Evolutionary conservation across 129 eudicot genomes (phyloP).

Genomic region (Centaurea solstitialis): DNA sequence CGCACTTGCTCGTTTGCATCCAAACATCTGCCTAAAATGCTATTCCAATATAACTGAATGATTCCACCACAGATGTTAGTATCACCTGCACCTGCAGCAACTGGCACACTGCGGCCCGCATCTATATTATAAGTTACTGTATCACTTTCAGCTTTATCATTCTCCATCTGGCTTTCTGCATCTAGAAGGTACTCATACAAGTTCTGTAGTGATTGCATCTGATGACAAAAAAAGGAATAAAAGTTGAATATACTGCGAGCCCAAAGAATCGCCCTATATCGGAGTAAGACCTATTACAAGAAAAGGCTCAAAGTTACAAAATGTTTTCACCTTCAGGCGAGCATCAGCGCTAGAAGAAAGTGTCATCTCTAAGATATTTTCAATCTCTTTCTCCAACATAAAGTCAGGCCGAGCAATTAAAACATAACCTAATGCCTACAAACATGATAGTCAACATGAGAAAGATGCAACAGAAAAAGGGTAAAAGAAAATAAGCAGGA

Average conservation of each 20-base stretch:
- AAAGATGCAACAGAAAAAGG: background rate
- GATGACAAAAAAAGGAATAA: conserved; percentile 29
- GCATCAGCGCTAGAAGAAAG: conserved; percentile 65
- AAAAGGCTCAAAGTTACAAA: background rate
- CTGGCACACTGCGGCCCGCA: conserved; percentile 70
- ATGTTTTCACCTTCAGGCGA: conserved; percentile 72
- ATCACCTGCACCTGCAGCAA: conserved; percentile 99
- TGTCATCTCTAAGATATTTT: conserved; percentile 71
- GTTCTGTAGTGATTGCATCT: conserved; percentile 94
- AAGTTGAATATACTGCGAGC: background rate
- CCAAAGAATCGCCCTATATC: background rate
- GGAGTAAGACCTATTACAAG: background rate
- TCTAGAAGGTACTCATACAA: conserved; percentile 89
- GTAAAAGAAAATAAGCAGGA: background rate
- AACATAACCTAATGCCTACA: conserved; percentile 89
- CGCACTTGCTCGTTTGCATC: conserved; percentile 87
- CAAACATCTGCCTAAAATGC: conserved; percentile 80
- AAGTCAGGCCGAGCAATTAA: conserved; percentile 84
- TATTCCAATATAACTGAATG: conserved; percentile 87
- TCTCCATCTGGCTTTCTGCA: conserved; percentile 78
- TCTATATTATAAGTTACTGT: conserved; percentile 39
- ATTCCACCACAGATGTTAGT: conserved; percentile 96
- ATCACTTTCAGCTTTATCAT: conserved; percentile 46
- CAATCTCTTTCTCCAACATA: conserved; percentile 90
- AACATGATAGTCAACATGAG: conserved; percentile 29